Evolutionary conservation across 305 asterid genomes (phyloP).

Genomic region (Fraxinus latifolia): DNA sequence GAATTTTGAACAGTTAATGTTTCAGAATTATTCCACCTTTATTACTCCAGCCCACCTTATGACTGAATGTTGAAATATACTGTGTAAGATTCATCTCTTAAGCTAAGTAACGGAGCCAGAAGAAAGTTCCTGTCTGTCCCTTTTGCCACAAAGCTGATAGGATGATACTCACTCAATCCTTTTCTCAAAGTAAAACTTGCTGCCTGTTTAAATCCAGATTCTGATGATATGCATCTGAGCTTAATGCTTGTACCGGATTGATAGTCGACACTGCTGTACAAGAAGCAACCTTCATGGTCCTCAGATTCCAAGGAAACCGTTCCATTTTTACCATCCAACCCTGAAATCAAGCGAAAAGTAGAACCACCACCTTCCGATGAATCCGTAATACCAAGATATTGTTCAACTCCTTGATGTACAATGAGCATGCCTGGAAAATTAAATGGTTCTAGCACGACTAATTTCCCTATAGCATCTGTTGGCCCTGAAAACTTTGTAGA

Average conservation of each 20-base stretch:
- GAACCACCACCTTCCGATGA: constrained; percentile 25
- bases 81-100: constrained; percentile 76
- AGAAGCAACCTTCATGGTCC: constrained; percentile 46
- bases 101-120: constrained; percentile 54
- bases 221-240: constrained; percentile 39
- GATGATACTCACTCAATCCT: constrained; percentile 57
- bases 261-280: constrained; percentile 31
- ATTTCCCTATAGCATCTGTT: constrained; percentile 36
- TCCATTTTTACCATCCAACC: constrained; percentile 43
- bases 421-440: constrained; percentile 52
- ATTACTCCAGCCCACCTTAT: neutral
- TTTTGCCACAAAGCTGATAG: constrained; percentile 72
- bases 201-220: constrained; percentile 34
- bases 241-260: constrained; percentile 24
- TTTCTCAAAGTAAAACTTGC: constrained; percentile 49
- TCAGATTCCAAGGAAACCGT: constrained; percentile 58
- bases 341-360: constrained; percentile 43
- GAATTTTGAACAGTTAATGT: neutral
- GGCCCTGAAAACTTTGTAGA: constrained; percentile 23
- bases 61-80: constrained; percentile 55
- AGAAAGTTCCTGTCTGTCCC: constrained; percentile 56
- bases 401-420: constrained; percentile 42
- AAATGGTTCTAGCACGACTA: constrained; percentile 61
- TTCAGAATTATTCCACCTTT: neutral
- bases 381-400: constrained; percentile 32